phyloP scores from a whole-genome alignment of 129 eudicot species.

The Cynara cardunculus region DNA sequence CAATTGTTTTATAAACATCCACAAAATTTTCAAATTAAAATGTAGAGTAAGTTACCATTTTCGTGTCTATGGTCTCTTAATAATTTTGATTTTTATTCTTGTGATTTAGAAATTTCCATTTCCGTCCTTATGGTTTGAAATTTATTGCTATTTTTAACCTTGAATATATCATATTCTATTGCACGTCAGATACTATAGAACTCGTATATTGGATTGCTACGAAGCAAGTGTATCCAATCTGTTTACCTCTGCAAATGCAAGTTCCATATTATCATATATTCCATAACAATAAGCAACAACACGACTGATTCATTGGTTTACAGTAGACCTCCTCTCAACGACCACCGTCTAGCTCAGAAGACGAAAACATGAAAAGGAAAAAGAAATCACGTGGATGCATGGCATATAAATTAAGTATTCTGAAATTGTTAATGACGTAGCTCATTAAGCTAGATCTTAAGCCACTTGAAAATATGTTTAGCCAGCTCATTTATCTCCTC shows the following conservation, averaged over 20 bases:
- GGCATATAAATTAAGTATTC: too few species aligned
- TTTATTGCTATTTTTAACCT: too few species aligned
- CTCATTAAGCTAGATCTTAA: not conserved
- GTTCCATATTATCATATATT: not conserved
- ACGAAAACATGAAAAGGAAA: not conserved
- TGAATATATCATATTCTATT: too few species aligned
- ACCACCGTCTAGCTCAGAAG: not conserved
- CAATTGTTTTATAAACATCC: too few species aligned
- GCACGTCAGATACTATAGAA: not conserved
- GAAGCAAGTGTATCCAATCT: not conserved
- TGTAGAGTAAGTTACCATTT: too few species aligned
- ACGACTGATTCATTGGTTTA: not conserved
- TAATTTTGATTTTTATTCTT: too few species aligned
- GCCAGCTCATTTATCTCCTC: conserved; percentile 4
- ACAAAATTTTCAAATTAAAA: too few species aligned
- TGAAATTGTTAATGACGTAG: not conserved
- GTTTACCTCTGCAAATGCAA: not conserved
- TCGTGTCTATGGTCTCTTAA: too few species aligned
- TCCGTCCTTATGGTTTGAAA: too few species aligned
- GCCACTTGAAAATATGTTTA: not conserved
- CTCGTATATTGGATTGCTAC: not conserved
- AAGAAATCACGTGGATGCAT: not conserved
- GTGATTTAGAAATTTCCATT: too few species aligned
- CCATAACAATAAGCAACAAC: not conserved
- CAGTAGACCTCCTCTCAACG: not conserved